Percentiles rank a stretch among this genome's conserved stretches.
Conservation (phyloP, 2,329 filamentous ascomycete genomes). For the Aspergillus japonicus region DNA sequence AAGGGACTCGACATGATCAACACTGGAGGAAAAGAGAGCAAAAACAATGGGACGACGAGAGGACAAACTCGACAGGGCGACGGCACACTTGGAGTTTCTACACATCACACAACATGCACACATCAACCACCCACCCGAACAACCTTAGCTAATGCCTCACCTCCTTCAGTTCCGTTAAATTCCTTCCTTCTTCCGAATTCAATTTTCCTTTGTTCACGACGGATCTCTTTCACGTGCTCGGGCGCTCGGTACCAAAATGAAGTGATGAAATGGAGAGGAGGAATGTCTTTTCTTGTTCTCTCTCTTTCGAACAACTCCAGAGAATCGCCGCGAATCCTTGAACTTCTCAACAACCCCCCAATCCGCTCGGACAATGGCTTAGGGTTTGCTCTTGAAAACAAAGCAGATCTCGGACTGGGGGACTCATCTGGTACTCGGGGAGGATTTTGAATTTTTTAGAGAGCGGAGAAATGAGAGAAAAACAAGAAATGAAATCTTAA, state of each 20-base stretch:
- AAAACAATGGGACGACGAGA: neutral
- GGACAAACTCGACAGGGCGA: neutral
- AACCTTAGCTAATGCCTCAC: constrained; percentile 11
- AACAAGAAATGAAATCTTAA: neutral
- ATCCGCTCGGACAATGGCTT: neutral
- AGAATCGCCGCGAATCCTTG: neutral
- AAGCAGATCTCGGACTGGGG: neutral
- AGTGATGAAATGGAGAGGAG: constrained; percentile 13
- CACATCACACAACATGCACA: neutral
- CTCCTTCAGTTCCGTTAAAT: constrained; percentile 37
- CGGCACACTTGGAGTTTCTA: neutral
- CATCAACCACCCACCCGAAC: neutral
- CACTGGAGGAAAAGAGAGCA: neutral
- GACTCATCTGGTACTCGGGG: neutral
- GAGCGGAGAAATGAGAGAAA: neutral
- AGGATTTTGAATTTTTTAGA: neutral
- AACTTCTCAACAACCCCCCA: neutral
- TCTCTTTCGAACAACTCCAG: neutral
- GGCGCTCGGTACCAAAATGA: constrained; percentile 24
- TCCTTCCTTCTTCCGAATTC: constrained; percentile 28
- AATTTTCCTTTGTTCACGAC: constrained; percentile 31
- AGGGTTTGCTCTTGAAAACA: neutral
- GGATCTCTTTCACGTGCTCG: constrained; percentile 29
- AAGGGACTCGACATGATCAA: neutral
- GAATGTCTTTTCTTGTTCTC: neutral